Conservation (phyloP, 2,329 filamentous ascomycete genomes). For the Claviceps humidiphila region DNA sequence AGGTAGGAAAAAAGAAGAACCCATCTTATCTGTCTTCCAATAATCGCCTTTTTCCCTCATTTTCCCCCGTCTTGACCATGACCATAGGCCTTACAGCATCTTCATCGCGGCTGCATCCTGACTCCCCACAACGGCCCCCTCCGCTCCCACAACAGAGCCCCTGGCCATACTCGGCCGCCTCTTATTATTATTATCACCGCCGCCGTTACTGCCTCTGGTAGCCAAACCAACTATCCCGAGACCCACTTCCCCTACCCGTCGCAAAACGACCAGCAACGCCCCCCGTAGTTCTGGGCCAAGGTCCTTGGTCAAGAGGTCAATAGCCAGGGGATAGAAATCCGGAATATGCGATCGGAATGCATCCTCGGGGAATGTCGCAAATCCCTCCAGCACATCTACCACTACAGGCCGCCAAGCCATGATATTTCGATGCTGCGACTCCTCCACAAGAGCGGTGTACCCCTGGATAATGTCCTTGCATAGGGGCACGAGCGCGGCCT, state of each 20-base stretch:
- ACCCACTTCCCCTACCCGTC: slow-evolving; percentile 69
- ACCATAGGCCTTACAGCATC: slow-evolving; percentile 17
- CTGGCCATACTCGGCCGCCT: slow-evolving; percentile 30
- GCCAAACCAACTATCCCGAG: slow-evolving; percentile 42
- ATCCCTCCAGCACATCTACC: slow-evolving; percentile 90
- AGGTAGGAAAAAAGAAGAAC: background rate
- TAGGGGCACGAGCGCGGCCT: slow-evolving; percentile 82
- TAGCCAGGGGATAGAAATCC: slow-evolving; percentile 73
- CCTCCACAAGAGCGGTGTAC: slow-evolving; percentile 80
- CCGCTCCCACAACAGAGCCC: slow-evolving; percentile 9
- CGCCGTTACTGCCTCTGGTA: slow-evolving; percentile 4
- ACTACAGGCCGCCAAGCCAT: slow-evolving; percentile 95
- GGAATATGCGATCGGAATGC: slow-evolving; percentile 70
- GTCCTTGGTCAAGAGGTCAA: slow-evolving; percentile 74
- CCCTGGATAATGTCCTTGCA: slow-evolving; percentile 87
- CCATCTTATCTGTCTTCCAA: too few species aligned
- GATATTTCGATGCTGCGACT: slow-evolving; percentile 93
- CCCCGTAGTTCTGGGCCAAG: slow-evolving; percentile 65
- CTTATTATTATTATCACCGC: slow-evolving; percentile 10
- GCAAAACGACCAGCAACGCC: slow-evolving; percentile 64
- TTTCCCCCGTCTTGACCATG: background rate
- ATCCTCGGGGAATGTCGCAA: slow-evolving; percentile 64
- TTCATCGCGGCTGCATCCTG: slow-evolving; percentile 22
- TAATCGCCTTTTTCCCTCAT: background rate
- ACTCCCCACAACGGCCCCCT: slow-evolving; percentile 12